Evolutionary conservation across 345 rosid genomes (phyloP).

Genomic region (Physaria fendleri): DNA sequence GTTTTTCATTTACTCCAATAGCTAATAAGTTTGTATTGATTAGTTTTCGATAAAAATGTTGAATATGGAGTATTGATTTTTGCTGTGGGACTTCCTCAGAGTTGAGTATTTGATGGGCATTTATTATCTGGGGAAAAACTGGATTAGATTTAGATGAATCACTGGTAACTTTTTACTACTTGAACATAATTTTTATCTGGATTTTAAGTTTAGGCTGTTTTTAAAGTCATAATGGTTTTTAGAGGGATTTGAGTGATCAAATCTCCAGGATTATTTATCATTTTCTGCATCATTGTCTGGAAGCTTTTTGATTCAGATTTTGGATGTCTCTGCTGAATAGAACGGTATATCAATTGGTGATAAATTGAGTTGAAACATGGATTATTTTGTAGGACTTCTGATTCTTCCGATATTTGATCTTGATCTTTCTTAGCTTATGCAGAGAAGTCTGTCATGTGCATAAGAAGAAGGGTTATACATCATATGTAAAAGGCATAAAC

Average conservation of each 20-base stretch:
- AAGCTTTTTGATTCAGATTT: neutral
- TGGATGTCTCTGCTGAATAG: neutral
- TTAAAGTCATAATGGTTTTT: neutral
- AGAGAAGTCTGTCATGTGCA: constrained; percentile 5
- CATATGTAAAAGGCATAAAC: neutral
- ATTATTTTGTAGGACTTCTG: neutral
- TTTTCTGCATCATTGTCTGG: neutral
- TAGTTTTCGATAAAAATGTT: neutral
- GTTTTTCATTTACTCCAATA: neutral
- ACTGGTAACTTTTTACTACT: neutral
- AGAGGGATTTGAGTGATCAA: neutral
- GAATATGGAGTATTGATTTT: neutral
- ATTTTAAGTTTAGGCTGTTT: neutral
- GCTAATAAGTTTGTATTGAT: neutral
- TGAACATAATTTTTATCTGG: neutral
- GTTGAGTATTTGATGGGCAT: neutral
- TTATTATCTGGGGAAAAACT: neutral
- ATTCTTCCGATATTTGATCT: neutral
- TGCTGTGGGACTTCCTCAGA: neutral
- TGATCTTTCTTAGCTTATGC: constrained; percentile 8
- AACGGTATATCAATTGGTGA: neutral
- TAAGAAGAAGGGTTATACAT: neutral
- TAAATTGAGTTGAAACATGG: constrained; percentile 3
- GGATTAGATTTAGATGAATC: neutral
- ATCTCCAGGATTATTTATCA: no score